A percentile compares a stretch with the other conserved stretches of the same genome.
These are phyloP conservation scores for Nemania serpens DNA, from an alignment of 2,329 filamentous ascomycete species.

Conservation along the genomic window DNA sequence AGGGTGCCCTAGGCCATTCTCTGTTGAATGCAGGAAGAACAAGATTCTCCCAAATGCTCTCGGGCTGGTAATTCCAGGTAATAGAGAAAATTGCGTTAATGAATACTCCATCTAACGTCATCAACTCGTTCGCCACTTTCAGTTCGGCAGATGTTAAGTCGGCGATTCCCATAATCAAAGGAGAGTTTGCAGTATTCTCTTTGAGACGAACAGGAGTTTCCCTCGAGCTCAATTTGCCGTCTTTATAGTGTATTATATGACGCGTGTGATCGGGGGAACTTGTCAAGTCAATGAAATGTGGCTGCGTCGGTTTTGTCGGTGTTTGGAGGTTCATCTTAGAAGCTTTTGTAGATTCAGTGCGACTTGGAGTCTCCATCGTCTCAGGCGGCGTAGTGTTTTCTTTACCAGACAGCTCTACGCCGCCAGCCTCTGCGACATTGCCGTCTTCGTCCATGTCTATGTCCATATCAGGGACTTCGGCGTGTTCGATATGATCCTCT, in stretches of 20 bases:
- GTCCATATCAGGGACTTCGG: background rate
- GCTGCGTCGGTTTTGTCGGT: slow-evolving; percentile 22
- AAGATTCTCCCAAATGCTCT: slow-evolving; percentile 38
- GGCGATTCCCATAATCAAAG: slow-evolving; percentile 32
- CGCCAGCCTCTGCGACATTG: background rate
- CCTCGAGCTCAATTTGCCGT: slow-evolving; percentile 13
- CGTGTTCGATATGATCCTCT: slow-evolving; percentile 5
- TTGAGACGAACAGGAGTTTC: background rate
- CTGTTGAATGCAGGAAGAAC: slow-evolving; percentile 31
- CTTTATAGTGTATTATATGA: slow-evolving; percentile 11
- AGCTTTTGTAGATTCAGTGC: background rate
- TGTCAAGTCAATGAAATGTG: slow-evolving; percentile 30
- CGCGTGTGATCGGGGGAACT: slow-evolving; percentile 21
- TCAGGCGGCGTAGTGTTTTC: background rate
- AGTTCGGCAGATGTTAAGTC: slow-evolving; percentile 33
- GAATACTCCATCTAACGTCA: slow-evolving; percentile 27
- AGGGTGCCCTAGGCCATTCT: slow-evolving; percentile 27
- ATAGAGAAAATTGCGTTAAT: slow-evolving; percentile 36
- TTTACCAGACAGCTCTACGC: background rate
- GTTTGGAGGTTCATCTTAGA: slow-evolving; percentile 11
- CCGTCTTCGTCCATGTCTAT: background rate
- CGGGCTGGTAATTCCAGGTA: slow-evolving; percentile 12
- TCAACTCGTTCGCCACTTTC: slow-evolving; percentile 38
- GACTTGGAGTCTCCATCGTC: background rate
- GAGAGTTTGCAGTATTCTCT: background rate